Base-by-base conservation (phyloP, 1,139 yeast species). In the Kazachstania sp. region DNA sequence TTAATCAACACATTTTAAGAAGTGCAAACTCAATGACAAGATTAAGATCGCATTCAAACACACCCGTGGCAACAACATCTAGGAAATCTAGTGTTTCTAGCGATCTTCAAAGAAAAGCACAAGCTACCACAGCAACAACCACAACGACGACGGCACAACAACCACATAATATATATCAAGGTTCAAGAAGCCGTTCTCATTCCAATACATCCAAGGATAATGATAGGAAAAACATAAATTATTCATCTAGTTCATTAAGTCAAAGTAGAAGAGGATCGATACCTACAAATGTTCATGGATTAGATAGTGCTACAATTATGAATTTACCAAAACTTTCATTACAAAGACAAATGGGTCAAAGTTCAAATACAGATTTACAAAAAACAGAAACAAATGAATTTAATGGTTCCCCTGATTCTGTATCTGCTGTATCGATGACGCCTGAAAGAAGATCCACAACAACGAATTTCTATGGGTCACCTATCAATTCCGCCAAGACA, bases 231-330 rank as follows among this genome's bases (percentile, higher is more conserved):
- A 31, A 11, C 16, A 7, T 34, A 11, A 20, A 29, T 12, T 20
- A 26, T 11, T 28, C 35, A 23, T 40, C 43, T 3, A 13, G 32
- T 12, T 34, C 38, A 30, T 16, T 23, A 4, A 15, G 15, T 18
- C 34, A 38, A 11, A 41, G 44, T 35, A 23, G 44, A 34, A 41
- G 44, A 26, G 38, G 26, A 9, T 41, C 44, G 3, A 12, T 41
- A n/a, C 15, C 35, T 4, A 41, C 26, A n/a, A 34, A 23, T n/a
- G 31, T 41, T 8, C 38, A 43, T 9, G 45, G 26, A 6, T 16
- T 30, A 9, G 28, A 37, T 18, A 30, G 44, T 13, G 23, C 35
- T 6, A 42, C 39, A 15, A 16, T 36, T n/a, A 18, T 32, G 20
- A 42, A 42, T 30, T 16, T 42, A 36, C 39, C 44, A 4, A 42